Base-by-base conservation (phyloP, 2,329 filamentous ascomycete genomes). In the Talaromyces islandicus region DNA sequence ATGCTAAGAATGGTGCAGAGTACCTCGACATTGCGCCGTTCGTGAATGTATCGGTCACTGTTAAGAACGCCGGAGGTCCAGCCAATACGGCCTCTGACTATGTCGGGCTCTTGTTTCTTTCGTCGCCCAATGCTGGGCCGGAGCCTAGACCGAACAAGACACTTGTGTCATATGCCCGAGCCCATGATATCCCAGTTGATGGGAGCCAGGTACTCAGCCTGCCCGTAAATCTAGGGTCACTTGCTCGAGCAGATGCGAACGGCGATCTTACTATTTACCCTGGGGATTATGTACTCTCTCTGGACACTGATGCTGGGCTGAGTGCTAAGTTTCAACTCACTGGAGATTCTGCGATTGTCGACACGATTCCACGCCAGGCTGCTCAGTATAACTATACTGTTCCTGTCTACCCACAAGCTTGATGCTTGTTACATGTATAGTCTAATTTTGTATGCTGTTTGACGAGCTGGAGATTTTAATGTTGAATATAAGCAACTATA, bases 201-300 rank as follows among this genome's bases (percentile, higher is more conserved):
- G 10, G 7, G 5, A 41, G 25, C 24, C 30, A 17, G 27, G 50
- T 29, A 24, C 25, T 57, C 14, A 48, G 35, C 2, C 32, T 57
- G 11, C 43, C 61, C 61, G 54, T 64, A n/a, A 63, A 52, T 4
- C 58, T 64, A 27, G 58, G 58, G 29, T 59, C 58, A n/a, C 32
- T 64, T n/a, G 61, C 63, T 30, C 35, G 63, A 52, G 56, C 63
- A 19, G 63, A 64, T 58, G 61, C 57, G 25, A 59, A 61, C 43
- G 63, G 63, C 27, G 62, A 50, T 50, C 61, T 58, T 25, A 41
- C 52, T 25, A 61, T 64, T 56, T 64, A 53, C 50, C 63, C 63
- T 7, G 63, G 63, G 6, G 52, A 56, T 41, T 64, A 64, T 32
- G 57, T 58, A 19, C 46, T 64, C 38, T 58, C 41, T 30, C 57